Evolutionary conservation across 495 filamentous ascomycete genomes (phyloP).

Genomic region (Penicillium chermesinum): DNA sequence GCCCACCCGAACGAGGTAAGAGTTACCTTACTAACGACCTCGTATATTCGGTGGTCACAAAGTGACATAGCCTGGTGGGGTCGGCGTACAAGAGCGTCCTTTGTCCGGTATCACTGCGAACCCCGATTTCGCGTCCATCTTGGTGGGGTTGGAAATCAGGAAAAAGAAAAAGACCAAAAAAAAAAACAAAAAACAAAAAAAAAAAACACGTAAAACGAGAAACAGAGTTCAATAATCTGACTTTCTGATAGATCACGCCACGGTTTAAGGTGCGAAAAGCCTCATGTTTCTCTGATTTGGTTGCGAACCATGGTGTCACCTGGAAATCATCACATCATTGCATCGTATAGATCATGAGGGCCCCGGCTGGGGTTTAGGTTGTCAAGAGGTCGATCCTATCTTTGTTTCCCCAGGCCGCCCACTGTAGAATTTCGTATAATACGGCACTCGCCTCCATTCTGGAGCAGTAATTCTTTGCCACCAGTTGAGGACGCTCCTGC

Average conservation of each 20-base stretch:
- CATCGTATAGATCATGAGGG: constrained; percentile 2
- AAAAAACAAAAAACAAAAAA: background rate
- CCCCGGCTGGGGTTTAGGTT: constrained; percentile 4
- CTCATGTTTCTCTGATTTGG: background rate
- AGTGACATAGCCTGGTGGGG: too few relatives aligned
- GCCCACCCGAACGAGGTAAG: background rate
- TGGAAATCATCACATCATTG: background rate
- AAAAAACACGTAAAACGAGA: background rate
- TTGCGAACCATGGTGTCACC: constrained; percentile 8
- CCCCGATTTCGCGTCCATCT: background rate
- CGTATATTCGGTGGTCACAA: background rate
- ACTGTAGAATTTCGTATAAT: background rate
- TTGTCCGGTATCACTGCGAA: background rate
- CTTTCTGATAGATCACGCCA: constrained; percentile 9
- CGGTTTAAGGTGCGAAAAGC: background rate
- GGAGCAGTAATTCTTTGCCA: background rate
- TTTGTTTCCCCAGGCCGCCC: constrained; percentile 8
- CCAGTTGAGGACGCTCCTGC: too few relatives aligned
- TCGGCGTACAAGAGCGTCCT: background rate
- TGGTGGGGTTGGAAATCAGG: too few relatives aligned
- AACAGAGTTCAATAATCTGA: constrained; percentile 1
- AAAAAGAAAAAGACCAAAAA: too few relatives aligned
- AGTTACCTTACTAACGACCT: background rate
- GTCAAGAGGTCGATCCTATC: constrained; percentile 2
- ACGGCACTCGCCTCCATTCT: background rate